A percentile compares a stretch with the other conserved stretches of the same genome.
These are phyloP conservation scores for Mikania micrantha DNA, from an alignment of 129 eudicot genomes.

Conservation along the genomic window DNA sequence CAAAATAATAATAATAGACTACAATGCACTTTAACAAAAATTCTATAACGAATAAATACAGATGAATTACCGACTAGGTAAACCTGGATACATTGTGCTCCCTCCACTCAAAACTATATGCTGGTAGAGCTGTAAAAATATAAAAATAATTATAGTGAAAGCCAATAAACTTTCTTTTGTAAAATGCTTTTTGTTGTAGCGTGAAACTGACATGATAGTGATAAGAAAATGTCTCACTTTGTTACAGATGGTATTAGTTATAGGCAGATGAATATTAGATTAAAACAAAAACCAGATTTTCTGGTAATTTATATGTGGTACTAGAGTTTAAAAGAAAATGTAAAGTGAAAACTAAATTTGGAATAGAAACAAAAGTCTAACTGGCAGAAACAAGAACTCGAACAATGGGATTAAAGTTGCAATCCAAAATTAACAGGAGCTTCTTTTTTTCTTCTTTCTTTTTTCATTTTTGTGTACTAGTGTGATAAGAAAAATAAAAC, in stretches of 20 bases:
- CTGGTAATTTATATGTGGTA: neutral
- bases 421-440: neutral
- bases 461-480: neutral
- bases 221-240: neutral
- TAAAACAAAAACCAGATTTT: too few species aligned
- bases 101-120: constrained; percentile 98
- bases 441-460: neutral
- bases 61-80: constrained; percentile 87
- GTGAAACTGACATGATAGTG: constrained; percentile 7
- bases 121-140: constrained; percentile 80
- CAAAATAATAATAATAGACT: constrained; percentile 4
- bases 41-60: neutral
- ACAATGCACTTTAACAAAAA: constrained; percentile 10
- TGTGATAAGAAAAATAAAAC: neutral
- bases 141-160: constrained; percentile 4
- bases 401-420: neutral
- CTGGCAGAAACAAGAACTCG: neutral
- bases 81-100: constrained; percentile 99
- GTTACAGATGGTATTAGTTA: neutral
- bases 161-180: neutral
- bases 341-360: too few species aligned
- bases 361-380: too few species aligned
- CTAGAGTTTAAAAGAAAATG: neutral
- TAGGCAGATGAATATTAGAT: neutral
- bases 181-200: neutral